phyloP scores from a whole-genome alignment of 306 rosid genomes.

The Gastrolobium villosum region DNA sequence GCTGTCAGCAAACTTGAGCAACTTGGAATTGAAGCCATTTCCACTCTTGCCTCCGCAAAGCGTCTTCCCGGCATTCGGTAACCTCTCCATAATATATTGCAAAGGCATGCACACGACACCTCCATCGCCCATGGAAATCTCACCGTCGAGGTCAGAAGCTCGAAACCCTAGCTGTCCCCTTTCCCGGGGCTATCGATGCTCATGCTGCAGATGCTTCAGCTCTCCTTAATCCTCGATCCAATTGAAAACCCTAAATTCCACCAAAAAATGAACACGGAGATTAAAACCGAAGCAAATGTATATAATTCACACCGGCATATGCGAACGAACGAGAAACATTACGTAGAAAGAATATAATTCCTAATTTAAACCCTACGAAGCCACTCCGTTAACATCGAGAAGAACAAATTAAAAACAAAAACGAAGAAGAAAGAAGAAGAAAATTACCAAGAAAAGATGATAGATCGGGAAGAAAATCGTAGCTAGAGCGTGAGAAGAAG shows the following conservation, averaged over 20 bases:
- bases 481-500: constrained; percentile 49
- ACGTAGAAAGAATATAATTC: constrained; percentile 8
- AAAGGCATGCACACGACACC: constrained; percentile 99
- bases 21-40: constrained; percentile 82
- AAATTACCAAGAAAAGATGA: constrained; percentile 57
- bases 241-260: constrained; percentile 64
- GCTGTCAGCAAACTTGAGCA: constrained; percentile 65
- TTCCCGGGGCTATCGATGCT: constrained; percentile 94
- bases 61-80: constrained; percentile 83
- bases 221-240: constrained; percentile 58
- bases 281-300: constrained; percentile 65
- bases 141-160: constrained; percentile 52
- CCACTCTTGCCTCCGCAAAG: constrained; percentile 82
- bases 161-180: constrained; percentile 88
- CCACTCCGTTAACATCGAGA: constrained; percentile 41
- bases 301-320: constrained; percentile 22
- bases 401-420: constrained; percentile 11
- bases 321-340: constrained; percentile 31
- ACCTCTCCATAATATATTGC: constrained; percentile 94
- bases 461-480: constrained; percentile 71
- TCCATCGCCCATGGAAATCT: constrained; percentile 99
- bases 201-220: constrained; percentile 83
- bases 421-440: constrained; percentile 3
- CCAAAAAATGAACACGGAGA: constrained; percentile 41
- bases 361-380: constrained; percentile 49